phyloP scores from a whole-genome alignment of 352 stramenopile genomes.

The Labyrinthula sp. region DNA sequence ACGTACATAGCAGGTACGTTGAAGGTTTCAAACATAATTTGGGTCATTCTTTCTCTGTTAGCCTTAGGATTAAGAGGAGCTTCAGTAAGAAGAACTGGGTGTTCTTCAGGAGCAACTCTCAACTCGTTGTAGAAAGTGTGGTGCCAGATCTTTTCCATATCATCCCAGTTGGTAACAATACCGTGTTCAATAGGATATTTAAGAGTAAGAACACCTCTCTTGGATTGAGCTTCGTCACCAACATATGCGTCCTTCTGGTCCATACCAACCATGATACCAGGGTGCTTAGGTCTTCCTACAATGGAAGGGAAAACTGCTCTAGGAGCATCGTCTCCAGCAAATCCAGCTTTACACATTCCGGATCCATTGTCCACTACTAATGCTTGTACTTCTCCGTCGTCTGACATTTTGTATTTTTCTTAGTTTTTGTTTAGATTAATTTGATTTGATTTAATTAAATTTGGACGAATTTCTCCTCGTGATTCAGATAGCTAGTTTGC shows the following conservation, averaged over 20 bases:
- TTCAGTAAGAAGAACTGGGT: slow-evolving; percentile 77
- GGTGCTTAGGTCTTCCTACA: slow-evolving; percentile 41
- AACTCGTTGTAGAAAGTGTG: slow-evolving; percentile 98
- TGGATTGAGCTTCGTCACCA: slow-evolving; percentile 69
- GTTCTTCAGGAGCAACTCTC: slow-evolving; percentile 73
- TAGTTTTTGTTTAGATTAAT: slow-evolving; percentile 1
- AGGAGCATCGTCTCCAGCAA: slow-evolving; percentile 58
- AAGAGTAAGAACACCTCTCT: slow-evolving; percentile 52
- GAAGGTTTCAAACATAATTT: slow-evolving; percentile 99
- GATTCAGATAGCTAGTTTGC: no score
- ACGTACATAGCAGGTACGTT: slow-evolving; percentile 93
- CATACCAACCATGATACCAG: slow-evolving; percentile 63
- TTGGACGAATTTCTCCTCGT: no score
- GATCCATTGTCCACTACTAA: slow-evolving; percentile 24
- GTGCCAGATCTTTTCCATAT: slow-evolving; percentile 99
- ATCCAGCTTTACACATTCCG: slow-evolving; percentile 43
- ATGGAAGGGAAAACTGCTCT: slow-evolving; percentile 50
- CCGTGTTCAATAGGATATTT: slow-evolving; percentile 63
- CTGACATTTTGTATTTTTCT: slow-evolving; percentile 15
- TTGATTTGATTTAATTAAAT: no score
- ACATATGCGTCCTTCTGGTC: slow-evolving; percentile 75
- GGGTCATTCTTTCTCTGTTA: slow-evolving; percentile 69
- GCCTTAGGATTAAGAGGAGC: slow-evolving; percentile 62
- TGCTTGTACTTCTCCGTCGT: slow-evolving; percentile 20
- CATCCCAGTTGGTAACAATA: slow-evolving; percentile 67